Percentiles rank a stretch among this genome's conserved stretches.
Conservation (phyloP, 139 green algal species). For the Coelastrella sp. region DNA sequence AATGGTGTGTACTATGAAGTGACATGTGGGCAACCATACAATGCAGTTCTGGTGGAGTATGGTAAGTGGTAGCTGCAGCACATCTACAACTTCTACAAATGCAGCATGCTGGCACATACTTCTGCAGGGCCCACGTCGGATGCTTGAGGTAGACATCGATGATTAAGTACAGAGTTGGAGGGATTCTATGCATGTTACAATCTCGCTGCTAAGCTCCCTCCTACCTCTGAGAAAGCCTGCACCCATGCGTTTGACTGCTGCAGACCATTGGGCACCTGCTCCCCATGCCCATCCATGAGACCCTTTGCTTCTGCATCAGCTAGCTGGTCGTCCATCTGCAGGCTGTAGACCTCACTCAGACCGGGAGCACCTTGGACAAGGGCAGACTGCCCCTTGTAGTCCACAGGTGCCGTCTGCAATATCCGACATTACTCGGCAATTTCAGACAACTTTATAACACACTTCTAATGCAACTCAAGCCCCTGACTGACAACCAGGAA, state of each 20-base stretch:
- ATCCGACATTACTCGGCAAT: not conserved
- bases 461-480: no score
- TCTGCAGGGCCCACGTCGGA: no score
- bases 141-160: no score
- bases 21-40: not conserved
- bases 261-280: not conserved
- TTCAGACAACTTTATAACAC: no score
- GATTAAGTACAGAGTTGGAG: no score
- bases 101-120: no score
- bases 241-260: conserved; percentile 10
- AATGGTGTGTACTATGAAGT: no score
- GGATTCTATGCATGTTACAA: no score
- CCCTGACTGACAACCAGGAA: no score
- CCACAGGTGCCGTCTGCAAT: not conserved
- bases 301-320: not conserved
- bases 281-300: not conserved
- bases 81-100: no score
- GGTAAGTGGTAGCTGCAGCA: no score
- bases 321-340: not conserved
- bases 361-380: not conserved
- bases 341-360: not conserved
- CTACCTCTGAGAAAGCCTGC: not conserved
- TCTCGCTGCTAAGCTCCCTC: no score
- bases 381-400: not conserved
- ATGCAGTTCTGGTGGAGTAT: not conserved